Percentiles rank a stretch among this genome's conserved stretches.
phyloP scores from a whole-genome alignment of 352 stramenopile genomes.

The Aphanomyces cochlioides region DNA sequence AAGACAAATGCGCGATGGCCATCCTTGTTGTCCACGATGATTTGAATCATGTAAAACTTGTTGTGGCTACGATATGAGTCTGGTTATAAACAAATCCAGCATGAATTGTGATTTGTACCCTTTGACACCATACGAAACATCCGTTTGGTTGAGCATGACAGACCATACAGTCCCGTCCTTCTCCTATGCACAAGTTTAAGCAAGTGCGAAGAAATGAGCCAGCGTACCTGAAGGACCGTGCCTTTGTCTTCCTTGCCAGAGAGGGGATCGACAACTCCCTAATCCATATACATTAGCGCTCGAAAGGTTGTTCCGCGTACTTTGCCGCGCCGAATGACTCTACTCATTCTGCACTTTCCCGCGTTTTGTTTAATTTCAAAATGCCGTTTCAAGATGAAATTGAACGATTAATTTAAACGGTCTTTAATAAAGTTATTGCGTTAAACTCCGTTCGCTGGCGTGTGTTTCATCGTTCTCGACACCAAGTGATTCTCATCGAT shows the following conservation, averaged over 20 bases:
- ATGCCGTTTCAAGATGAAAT: too few relatives aligned
- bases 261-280: constrained; percentile 20
- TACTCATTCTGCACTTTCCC: too few relatives aligned
- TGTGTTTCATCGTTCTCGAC: too few relatives aligned
- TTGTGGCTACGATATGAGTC: constrained; percentile 46
- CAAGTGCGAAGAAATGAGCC: too few relatives aligned
- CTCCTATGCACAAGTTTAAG: background rate
- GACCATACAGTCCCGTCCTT: constrained; percentile 60
- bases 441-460: too few relatives aligned
- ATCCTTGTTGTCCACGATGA: constrained; percentile 49
- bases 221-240: constrained; percentile 15
- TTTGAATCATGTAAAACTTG: constrained; percentile 74
- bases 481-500: too few relatives aligned
- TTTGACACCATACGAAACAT: constrained; percentile 53
- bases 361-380: too few relatives aligned
- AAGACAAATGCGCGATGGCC: constrained; percentile 40
- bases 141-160: constrained; percentile 65
- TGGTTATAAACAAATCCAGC: constrained; percentile 11
- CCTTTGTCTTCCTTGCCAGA: constrained; percentile 8
- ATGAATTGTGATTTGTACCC: constrained; percentile 35
- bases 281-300: background rate
- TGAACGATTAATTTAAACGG: too few relatives aligned
- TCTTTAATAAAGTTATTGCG: too few relatives aligned
- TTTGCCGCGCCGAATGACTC: too few relatives aligned
- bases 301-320: too few relatives aligned